Evolutionary conservation across 1,284 basidiomycete genomes (phyloP), one percentile per base, ranked within the genome.

Genomic region (Moesziomyces sp.): DNA sequence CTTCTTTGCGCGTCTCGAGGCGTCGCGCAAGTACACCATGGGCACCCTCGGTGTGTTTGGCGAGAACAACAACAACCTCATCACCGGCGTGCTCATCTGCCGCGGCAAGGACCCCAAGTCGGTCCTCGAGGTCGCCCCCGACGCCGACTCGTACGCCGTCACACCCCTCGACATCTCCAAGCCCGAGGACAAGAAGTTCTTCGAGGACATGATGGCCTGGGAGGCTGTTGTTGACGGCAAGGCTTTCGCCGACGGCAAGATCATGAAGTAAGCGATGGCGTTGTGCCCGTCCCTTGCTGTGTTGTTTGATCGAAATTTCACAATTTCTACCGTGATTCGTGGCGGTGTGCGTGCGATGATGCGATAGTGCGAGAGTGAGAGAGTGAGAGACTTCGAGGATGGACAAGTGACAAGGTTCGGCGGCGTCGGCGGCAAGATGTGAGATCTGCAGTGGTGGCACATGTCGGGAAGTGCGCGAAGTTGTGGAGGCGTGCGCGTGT

Each of bases 41-140:
- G 95, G 91, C 42, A 96, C 93, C 44, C 86, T 94, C 53, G 93
- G 93, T 86, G 96, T 98, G 28, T 90, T 95, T 66, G 95, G 95
- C 81, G 87, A 87, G 84, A 78, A 88, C 85, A 93, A 93, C 87
- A 88, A 91, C 81, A 78, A 71, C 55, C 56, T 65, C 85, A 81
- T 85, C 62, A 69, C 79, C 8, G 95, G 96, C 85, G 90, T 86
- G 54, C 85, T 98, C 77, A 91, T 98, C 85, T 84, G 88, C 74
- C 92, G 96, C 70, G 96, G 96, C 34, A 77, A 86, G 78, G 87
- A 88, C 71, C 68, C 73, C 74, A 79, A 81, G 70, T 52, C 48
- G 16, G 79, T 81, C 19, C 66, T 82, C 23, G 63, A 71, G 56
- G 70, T 75, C 52, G 95, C 96, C 6, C 96, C 96, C 42, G 96